Evolutionary conservation across 306 rosid species (phyloP), one percentile per base, ranked within the genome.

Genomic region (Senna siamea): DNA sequence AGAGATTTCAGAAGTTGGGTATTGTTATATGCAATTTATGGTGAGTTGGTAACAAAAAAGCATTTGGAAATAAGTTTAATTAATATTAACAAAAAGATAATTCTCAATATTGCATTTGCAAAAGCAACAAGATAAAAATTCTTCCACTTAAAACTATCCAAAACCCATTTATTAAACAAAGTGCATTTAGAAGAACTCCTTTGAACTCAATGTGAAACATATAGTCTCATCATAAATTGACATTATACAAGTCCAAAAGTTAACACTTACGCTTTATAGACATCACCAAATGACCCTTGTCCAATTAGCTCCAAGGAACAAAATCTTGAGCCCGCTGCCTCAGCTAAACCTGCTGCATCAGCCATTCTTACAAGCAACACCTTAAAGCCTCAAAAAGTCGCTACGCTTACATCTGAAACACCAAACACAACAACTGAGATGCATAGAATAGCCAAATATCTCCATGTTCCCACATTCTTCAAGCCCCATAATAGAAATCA

Each of bases 281-380:
- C 99, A 47, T 95, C 97, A 1, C 99, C 99, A 57, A 95, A 92
- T 15, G 99, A 95, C 76, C 99, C 99, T 78, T 87, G 90, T 43
- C 99, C 99, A 74, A 95, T 95, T 43, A 92, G 96, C 79, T 95
- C 97, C 85, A 92, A 81, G 14, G 87, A 82, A 82, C 80, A 77
- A 81, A 95, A 95, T 66, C 99, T 92, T 12, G 98, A 80, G 58
- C 96, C 98, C 3, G 96, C 82, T 56, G 93, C 97, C 83, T 95
- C 97, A 32, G 80, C 69, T 30, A 95, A 80, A 79, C 83, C 89
- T 34, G 89, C 93, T 40, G 87, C 83, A 44, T 95, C 99, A 61
- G 85, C 93, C 99, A 95, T 94, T 75, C 75, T 78, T 35, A 30
- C 28, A 30, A 77, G 71, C 71, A 77, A 88, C 56, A 47, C 40